Evolutionary conservation across 352 stramenopile species (phyloP).

Genomic region (Phytophthora melonis): DNA sequence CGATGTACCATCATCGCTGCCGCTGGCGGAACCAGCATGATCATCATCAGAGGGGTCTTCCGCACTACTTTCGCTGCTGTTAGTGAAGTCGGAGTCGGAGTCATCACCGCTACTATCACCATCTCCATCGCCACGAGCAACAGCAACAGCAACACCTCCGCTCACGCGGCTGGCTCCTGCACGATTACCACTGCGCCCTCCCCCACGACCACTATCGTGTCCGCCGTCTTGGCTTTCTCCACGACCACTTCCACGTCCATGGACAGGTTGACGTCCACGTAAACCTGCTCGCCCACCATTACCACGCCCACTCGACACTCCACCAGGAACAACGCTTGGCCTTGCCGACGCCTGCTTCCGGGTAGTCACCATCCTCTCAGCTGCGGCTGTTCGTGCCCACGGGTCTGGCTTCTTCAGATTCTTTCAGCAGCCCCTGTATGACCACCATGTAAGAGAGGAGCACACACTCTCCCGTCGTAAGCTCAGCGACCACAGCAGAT

Average conservation of each 20-base stretch:
- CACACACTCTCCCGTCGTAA: background rate
- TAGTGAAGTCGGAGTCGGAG: background rate
- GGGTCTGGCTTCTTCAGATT: background rate
- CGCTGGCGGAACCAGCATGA: background rate
- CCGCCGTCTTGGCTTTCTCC: too few species aligned
- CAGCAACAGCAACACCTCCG: too few species aligned
- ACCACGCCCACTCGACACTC: background rate
- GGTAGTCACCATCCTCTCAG: background rate
- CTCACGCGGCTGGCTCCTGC: too few species aligned
- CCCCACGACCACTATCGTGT: too few species aligned
- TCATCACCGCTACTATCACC: background rate
- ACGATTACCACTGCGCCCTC: too few species aligned
- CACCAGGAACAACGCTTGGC: background rate
- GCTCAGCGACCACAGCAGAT: background rate
- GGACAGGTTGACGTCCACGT: too few species aligned
- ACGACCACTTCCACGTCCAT: too few species aligned
- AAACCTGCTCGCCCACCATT: background rate
- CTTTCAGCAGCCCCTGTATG: background rate
- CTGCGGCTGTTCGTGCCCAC: background rate
- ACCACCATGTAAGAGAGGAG: background rate
- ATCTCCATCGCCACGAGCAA: conserved; percentile 23
- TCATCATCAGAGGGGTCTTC: background rate
- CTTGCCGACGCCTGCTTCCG: background rate
- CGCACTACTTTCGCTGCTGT: background rate
- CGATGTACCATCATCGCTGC: background rate